Evolutionary conservation across 2,329 filamentous ascomycete genomes (phyloP).

Genomic region (Corynespora cassiicola): DNA sequence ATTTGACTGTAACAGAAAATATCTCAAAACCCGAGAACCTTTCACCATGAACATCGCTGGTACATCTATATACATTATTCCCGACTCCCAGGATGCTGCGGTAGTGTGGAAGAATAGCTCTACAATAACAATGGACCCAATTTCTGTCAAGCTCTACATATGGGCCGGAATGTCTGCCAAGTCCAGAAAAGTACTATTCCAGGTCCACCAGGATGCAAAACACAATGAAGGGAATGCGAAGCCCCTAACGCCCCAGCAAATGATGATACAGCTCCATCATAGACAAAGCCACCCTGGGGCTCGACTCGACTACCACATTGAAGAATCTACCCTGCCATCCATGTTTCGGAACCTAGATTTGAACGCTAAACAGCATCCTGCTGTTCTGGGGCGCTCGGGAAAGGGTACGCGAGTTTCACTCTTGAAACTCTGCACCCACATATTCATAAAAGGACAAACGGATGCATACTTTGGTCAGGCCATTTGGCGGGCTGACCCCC

Average conservation of each 20-base stretch:
- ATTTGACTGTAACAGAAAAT: slow-evolving; percentile 7
- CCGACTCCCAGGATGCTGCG: slow-evolving; percentile 10
- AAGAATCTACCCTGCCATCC: slow-evolving; percentile 5
- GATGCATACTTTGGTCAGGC: slow-evolving; percentile 10
- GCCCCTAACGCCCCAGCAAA: slow-evolving; percentile 10
- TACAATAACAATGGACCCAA: slow-evolving; percentile 12
- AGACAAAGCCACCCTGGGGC: slow-evolving; percentile 10
- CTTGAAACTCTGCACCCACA: slow-evolving; percentile 8
- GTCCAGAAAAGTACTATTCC: slow-evolving; percentile 8
- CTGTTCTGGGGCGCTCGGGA: slow-evolving; percentile 3
- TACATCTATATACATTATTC: slow-evolving; percentile 13
- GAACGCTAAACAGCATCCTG: background rate
- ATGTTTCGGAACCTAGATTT: slow-evolving; percentile 9
- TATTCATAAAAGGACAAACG: slow-evolving; percentile 5
- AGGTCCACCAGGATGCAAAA: slow-evolving; percentile 3
- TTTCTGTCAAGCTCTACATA: slow-evolving; percentile 14
- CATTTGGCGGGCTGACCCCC: slow-evolving; percentile 5
- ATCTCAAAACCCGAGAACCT: slow-evolving; percentile 14
- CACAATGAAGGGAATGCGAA: slow-evolving; percentile 6
- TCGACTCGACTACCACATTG: slow-evolving; percentile 8
- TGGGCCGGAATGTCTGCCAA: slow-evolving; percentile 7
- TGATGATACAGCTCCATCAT: slow-evolving; percentile 16
- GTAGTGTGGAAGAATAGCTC: slow-evolving; percentile 11
- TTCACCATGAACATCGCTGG: slow-evolving; percentile 14
- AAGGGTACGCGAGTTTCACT: slow-evolving; percentile 8